A percentile compares a stretch with the other conserved stretches of the same genome.
Conservation (phyloP, 2,329 filamentous ascomycete species). For the Hypoxylon sp. region DNA sequence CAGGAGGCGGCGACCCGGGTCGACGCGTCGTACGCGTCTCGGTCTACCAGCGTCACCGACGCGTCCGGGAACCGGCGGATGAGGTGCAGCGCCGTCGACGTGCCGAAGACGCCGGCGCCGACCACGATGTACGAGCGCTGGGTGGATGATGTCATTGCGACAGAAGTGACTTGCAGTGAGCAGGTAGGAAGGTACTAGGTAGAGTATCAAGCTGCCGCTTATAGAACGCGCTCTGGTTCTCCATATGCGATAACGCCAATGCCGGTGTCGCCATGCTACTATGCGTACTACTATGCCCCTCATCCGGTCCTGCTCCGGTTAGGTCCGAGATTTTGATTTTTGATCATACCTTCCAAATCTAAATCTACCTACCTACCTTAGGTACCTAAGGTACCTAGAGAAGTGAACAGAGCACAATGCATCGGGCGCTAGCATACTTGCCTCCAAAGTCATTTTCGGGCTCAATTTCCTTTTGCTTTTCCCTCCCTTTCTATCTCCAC, state of each 20-base stretch:
- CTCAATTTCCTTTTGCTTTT: neutral
- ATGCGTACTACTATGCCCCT: too few species aligned
- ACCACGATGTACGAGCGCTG: conserved; percentile 65
- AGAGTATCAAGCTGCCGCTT: neutral
- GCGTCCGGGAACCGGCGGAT: conserved; percentile 62
- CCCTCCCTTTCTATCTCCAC: neutral
- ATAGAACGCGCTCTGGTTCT: neutral
- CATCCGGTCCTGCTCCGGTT: conserved; percentile 24
- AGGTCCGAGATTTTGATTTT: conserved; percentile 26
- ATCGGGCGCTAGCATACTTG: too few species aligned
- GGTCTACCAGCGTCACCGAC: conserved; percentile 68
- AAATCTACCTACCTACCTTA: too few species aligned
- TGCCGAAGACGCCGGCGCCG: conserved; percentile 74
- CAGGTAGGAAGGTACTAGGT: neutral
- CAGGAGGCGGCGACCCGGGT: conserved; percentile 69
- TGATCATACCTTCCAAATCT: too few species aligned
- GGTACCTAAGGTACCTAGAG: too few species aligned
- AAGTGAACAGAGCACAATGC: neutral
- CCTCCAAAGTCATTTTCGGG: too few species aligned
- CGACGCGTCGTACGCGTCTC: conserved; percentile 62
- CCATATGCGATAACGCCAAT: conserved; percentile 14
- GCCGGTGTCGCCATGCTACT: neutral
- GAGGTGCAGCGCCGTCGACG: conserved; percentile 73
- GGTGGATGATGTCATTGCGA: conserved; percentile 7
- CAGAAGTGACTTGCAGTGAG: too few species aligned